Conservation (phyloP, 2,329 filamentous ascomycete species). For the Aureobasidium leucospermi region DNA sequence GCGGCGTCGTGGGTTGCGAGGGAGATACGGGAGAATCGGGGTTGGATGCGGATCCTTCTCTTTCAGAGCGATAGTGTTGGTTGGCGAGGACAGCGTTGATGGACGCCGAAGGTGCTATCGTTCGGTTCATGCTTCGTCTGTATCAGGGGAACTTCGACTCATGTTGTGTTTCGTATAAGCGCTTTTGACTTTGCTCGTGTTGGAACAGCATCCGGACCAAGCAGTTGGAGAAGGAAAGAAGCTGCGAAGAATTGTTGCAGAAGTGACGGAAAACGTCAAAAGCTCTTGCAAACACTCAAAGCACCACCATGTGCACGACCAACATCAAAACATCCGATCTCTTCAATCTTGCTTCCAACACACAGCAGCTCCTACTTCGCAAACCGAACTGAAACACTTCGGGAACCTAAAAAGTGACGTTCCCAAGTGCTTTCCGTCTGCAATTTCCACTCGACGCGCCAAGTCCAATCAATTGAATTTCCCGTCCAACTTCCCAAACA, state of each 20-base stretch:
- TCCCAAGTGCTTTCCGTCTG: background rate
- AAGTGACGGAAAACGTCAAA: background rate
- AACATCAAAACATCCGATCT: conserved; percentile 1
- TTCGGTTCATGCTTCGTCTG: background rate
- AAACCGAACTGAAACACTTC: background rate
- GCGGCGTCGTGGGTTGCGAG: conserved; percentile 1
- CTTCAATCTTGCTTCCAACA: too few relatives aligned
- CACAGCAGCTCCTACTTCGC: background rate
- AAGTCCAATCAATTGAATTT: conserved; percentile 3
- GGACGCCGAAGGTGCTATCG: conserved; percentile 1
- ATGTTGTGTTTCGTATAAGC: conserved; percentile 9
- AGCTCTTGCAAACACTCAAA: background rate
- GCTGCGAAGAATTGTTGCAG: too few relatives aligned
- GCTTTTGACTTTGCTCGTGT: background rate
- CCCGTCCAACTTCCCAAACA: conserved; percentile 1
- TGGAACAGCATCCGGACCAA: background rate
- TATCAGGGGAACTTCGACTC: background rate
- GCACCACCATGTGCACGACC: background rate
- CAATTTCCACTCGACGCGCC: background rate
- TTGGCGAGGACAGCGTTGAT: conserved; percentile 11
- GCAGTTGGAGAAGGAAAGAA: background rate
- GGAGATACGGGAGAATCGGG: conserved; percentile 1
- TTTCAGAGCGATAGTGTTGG: background rate
- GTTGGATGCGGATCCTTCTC: background rate
- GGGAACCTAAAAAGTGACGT: background rate